Percentiles rank a stretch among this genome's conserved stretches.
These are phyloP conservation scores for Erysimum pusillum DNA, from an alignment of 441 rosid species.

Conservation along the genomic window DNA sequence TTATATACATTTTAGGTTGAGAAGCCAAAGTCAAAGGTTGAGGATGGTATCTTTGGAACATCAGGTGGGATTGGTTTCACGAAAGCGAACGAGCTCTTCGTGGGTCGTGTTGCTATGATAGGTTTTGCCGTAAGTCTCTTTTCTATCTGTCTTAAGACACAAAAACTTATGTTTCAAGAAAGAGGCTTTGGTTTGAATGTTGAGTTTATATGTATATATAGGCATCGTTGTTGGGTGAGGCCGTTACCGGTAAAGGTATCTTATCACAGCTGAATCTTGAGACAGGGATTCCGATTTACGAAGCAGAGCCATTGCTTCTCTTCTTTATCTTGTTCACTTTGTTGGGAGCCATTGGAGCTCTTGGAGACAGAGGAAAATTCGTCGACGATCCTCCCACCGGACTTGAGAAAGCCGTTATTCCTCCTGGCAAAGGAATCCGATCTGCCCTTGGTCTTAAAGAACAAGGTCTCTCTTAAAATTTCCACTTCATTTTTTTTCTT, in stretches of 20 bases:
- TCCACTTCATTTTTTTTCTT: neutral
- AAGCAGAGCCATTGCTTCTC: constrained; percentile 94
- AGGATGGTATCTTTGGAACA: constrained; percentile 91
- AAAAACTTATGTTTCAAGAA: constrained; percentile 10
- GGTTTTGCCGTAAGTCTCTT: constrained; percentile 86
- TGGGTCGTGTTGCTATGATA: constrained; percentile 97
- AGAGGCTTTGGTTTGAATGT: constrained; percentile 27
- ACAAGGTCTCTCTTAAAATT: constrained; percentile 65
- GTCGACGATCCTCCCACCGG: constrained; percentile 85
- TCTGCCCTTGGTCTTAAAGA: constrained; percentile 80
- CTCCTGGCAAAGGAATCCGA: constrained; percentile 79
- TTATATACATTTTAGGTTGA: constrained; percentile 50
- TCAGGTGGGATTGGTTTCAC: constrained; percentile 98
- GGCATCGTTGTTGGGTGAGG: constrained; percentile 94
- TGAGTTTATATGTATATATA: constrained; percentile 41
- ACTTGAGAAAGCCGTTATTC: constrained; percentile 72
- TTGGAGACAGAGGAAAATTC: constrained; percentile 89
- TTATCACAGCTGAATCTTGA: constrained; percentile 80
- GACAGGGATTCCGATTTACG: constrained; percentile 92
- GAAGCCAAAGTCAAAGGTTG: constrained; percentile 65
- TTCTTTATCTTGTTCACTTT: constrained; percentile 94
- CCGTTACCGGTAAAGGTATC: constrained; percentile 87
- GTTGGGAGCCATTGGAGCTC: constrained; percentile 95
- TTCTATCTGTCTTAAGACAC: neutral
- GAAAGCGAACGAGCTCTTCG: constrained; percentile 90